Evolutionary conservation across 345 rosid genomes (phyloP).

Genomic region (Rhodamnia argentea): DNA sequence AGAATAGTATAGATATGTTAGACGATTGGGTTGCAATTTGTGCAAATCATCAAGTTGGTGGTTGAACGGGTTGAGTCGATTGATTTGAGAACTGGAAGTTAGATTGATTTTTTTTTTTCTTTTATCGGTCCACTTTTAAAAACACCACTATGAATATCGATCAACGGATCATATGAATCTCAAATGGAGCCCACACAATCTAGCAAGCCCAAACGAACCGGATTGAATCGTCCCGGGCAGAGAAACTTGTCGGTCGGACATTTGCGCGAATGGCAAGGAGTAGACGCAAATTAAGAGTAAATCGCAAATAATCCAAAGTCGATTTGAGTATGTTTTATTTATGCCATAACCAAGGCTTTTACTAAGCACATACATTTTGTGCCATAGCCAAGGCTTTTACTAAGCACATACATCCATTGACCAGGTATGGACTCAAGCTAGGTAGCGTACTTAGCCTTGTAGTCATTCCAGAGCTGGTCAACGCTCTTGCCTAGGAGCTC

Average conservation of each 20-base stretch:
- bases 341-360: too few species aligned
- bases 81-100: background rate
- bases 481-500: too few species aligned
- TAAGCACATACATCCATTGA: too few species aligned
- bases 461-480: too few species aligned
- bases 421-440: too few species aligned
- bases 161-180: background rate
- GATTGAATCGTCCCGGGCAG: background rate
- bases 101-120: background rate
- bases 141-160: background rate
- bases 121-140: background rate
- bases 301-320: too few species aligned
- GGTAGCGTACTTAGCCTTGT: too few species aligned
- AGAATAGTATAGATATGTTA: background rate
- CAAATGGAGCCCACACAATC: background rate
- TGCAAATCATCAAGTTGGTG: fast-evolving
- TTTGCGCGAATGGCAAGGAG: background rate
- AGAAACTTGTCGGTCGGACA: background rate
- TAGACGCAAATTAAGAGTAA: too few species aligned
- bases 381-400: too few species aligned
- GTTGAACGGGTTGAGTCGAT: background rate
- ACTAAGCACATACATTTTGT: too few species aligned
- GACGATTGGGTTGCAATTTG: background rate
- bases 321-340: too few species aligned
- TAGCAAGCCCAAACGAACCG: background rate